These are phyloP conservation scores for Lyophyllum semitale DNA, from an alignment of 768 basidiomycete genomes.

Conservation along the genomic window DNA sequence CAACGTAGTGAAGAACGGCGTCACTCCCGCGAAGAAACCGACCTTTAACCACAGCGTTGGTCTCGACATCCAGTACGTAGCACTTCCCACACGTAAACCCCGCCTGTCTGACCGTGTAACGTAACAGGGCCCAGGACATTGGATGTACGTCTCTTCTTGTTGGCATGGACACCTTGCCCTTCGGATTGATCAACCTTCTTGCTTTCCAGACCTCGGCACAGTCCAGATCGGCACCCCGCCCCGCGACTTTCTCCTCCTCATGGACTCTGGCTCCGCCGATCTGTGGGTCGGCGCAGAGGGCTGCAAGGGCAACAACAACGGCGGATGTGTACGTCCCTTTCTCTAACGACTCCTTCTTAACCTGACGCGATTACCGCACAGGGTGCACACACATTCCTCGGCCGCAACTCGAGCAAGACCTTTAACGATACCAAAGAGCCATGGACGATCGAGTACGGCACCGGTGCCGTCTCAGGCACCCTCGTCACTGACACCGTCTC, in stretches of 20 bases:
- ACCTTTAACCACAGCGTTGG: slow-evolving; percentile 42
- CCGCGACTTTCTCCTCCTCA: slow-evolving; percentile 46
- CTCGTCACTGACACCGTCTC: slow-evolving; percentile 58
- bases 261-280: slow-evolving; percentile 68
- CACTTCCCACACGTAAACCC: neutral
- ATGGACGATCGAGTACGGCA: slow-evolving; percentile 55
- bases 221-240: slow-evolving; percentile 49
- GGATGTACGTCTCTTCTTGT: slow-evolving; percentile 36
- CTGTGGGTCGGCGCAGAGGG: slow-evolving; percentile 55
- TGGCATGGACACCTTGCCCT: neutral
- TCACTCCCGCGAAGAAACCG: slow-evolving; percentile 15
- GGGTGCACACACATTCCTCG: slow-evolving; percentile 51
- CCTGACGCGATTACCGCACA: slow-evolving; percentile 11
- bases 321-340: slow-evolving; percentile 14
- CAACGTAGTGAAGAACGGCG: slow-evolving; percentile 10
- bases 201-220: slow-evolving; percentile 28
- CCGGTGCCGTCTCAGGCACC: slow-evolving; percentile 59
- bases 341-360: neutral
- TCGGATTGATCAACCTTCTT: neutral
- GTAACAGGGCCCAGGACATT: slow-evolving; percentile 47
- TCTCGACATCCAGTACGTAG: slow-evolving; percentile 57
- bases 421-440: slow-evolving; percentile 48
- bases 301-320: slow-evolving; percentile 32
- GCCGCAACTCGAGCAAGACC: slow-evolving; percentile 53
- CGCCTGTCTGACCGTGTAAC: neutral